Evolutionary conservation across 2,329 filamentous ascomycete genomes (phyloP), one percentile per base, ranked within the genome.

Genomic region (Aspergillus cejpii): DNA sequence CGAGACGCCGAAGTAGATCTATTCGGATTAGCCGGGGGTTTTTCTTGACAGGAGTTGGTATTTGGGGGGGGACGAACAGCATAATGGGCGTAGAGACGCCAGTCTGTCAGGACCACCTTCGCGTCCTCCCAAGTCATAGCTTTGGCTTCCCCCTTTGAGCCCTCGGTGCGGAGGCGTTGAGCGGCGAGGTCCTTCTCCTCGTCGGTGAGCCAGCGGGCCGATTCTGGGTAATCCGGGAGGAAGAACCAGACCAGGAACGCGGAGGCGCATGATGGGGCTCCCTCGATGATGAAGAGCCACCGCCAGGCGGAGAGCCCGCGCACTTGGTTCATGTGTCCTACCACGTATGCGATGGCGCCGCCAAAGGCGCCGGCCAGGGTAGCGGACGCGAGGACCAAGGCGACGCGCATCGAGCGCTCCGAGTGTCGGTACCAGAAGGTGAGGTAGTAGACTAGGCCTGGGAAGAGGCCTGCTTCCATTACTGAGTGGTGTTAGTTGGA

Each of bases 341-440:
- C 64, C 0, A 67, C 76, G 44, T 76, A 80, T 1, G 79, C 80
- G 55, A 72, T 72, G 6, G 75, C 68, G 2, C 76, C 76, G 3
- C 75, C 75, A 53, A 79, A 78, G 0, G 74, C 74, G 26, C 65
- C 73, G 51, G 63, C 76, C 52, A 70, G 74, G 61, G 77, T 78
- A n/a, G 63, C 80, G 65, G 68, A 80, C 60, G 57, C 75, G 39
- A 77, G 63, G 56, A 74, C 69, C 48, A 75, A 71, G 0, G 76
- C 75, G 57, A 85, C 75, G 5, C 80, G 76, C 56, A 79, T 74
- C 1, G 73, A 75, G 15, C 76, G 68, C 57, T 82, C 78, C 2
- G 75, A 71, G 5, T 72, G 68, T 14, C 74, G 72, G 55, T 80
- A 80, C 68, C 77, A 78, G 52, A 78, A 78, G 2, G 72, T 72